These are phyloP conservation scores for Osmozyma mogii DNA, from an alignment of 805 yeast species.

Conservation along the genomic window DNA sequence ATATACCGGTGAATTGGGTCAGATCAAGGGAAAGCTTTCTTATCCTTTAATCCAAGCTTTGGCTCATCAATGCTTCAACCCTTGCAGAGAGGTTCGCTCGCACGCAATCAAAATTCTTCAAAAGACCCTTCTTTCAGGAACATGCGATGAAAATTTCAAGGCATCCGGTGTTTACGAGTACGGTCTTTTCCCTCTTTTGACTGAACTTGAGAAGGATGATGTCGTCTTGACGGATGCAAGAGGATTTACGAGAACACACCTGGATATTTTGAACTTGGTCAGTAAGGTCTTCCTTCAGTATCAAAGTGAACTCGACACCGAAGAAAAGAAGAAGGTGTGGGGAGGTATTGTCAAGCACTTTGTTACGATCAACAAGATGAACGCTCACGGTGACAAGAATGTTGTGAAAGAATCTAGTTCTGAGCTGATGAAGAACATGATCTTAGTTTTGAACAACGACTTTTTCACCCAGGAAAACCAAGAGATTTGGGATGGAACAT, in stretches of 20 bases:
- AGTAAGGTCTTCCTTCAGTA: conserved; percentile 46
- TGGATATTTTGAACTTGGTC: conserved; percentile 57
- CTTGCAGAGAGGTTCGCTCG: conserved; percentile 67
- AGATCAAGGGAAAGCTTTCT: conserved; percentile 28
- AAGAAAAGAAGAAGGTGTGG: conserved; percentile 25
- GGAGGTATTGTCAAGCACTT: conserved; percentile 26
- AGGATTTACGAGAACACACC: conserved; percentile 60
- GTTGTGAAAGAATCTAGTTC: conserved; percentile 23
- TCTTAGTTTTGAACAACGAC: conserved; percentile 26
- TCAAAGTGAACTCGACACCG: conserved; percentile 17
- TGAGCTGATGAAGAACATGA: conserved; percentile 35
- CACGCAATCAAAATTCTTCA: conserved; percentile 60
- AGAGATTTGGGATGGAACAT: conserved; percentile 25
- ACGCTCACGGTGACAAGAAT: conserved; percentile 9
- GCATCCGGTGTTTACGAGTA: conserved; percentile 57
- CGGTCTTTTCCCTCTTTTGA: conserved; percentile 67
- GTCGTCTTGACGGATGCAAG: conserved; percentile 45
- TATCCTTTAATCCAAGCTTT: conserved; percentile 72
- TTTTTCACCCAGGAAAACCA: conserved; percentile 15
- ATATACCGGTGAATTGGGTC: conserved; percentile 47
- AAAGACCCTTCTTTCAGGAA: conserved; percentile 36
- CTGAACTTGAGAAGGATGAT: conserved; percentile 60
- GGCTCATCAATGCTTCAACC: conserved; percentile 84
- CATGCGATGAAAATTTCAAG: conserved; percentile 30
- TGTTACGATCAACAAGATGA: conserved; percentile 17